Conservation (phyloP, 805 yeast genomes). For the Cyberlindnera samutprakarnensis region DNA sequence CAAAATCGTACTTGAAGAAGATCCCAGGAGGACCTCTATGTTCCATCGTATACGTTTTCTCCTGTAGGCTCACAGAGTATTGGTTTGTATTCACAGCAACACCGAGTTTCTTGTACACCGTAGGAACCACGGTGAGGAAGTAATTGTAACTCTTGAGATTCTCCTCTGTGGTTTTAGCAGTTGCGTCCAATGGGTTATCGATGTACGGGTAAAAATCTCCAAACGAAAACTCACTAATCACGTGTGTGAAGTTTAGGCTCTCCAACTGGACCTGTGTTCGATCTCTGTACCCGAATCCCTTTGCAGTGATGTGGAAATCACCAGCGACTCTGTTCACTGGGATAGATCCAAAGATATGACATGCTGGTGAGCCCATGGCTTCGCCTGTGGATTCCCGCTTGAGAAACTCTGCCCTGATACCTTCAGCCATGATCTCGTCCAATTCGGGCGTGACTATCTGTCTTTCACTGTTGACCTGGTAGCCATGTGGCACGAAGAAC, state of each 20-base stretch:
- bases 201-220: conserved; percentile 86
- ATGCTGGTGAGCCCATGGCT: conserved; percentile 56
- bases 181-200: conserved; percentile 80
- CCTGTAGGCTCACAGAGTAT: conserved; percentile 61
- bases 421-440: conserved; percentile 58
- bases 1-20: conserved; percentile 79
- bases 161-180: conserved; percentile 49
- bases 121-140: conserved; percentile 76
- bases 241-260: conserved; percentile 72
- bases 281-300: conserved; percentile 52
- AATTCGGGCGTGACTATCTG: conserved; percentile 52
- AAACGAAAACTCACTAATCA: conserved; percentile 78
- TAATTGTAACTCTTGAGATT: conserved; percentile 52
- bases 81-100: conserved; percentile 73
- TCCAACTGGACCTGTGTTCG: conserved; percentile 40
- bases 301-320: conserved; percentile 75
- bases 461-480: conserved; percentile 37
- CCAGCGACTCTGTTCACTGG: conserved; percentile 86
- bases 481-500: conserved; percentile 47
- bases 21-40: conserved; percentile 58
- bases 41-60: conserved; percentile 19
- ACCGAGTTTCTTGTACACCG: conserved; percentile 65
- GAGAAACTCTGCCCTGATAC: conserved; percentile 58
- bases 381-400: conserved; percentile 24
- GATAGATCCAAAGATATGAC: conserved; percentile 75